Percentiles rank a stretch among this genome's conserved stretches.
Conservation (phyloP, 495 filamentous ascomycete genomes). For the Hypoxylon crocopeplum region DNA sequence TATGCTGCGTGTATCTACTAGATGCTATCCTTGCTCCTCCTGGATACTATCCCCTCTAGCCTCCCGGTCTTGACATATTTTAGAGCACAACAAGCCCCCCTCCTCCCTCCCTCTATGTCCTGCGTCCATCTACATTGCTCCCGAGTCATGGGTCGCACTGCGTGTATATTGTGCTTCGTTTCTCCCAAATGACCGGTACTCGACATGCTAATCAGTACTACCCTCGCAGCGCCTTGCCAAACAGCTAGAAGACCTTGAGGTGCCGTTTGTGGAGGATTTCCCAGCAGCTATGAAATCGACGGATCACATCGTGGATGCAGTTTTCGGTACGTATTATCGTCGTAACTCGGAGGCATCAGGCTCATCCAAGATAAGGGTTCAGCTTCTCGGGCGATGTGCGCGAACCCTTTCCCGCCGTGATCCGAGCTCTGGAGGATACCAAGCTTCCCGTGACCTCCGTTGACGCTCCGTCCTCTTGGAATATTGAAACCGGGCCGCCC, state of each 20-base stretch:
- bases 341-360: slow-evolving; percentile 5
- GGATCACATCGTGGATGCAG: slow-evolving; percentile 88
- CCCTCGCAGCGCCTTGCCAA: slow-evolving; percentile 72
- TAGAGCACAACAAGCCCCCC: background rate
- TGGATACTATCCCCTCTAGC: slow-evolving; percentile 6
- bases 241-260: slow-evolving; percentile 79
- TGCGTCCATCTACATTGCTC: background rate
- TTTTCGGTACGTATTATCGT: slow-evolving; percentile 71
- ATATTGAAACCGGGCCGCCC: slow-evolving; percentile 86
- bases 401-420: slow-evolving; percentile 84
- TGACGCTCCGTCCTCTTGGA: slow-evolving; percentile 92
- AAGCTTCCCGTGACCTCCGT: slow-evolving; percentile 81
- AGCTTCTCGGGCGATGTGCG: slow-evolving; percentile 91
- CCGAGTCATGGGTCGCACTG: background rate
- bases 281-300: slow-evolving; percentile 64
- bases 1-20: slow-evolving; percentile 47
- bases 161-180: slow-evolving; percentile 30
- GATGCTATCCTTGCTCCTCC: slow-evolving; percentile 3
- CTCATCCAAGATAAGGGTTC: slow-evolving; percentile 65
- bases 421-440: slow-evolving; percentile 75
- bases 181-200: background rate
- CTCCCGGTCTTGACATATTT: background rate
- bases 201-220: slow-evolving; percentile 14
- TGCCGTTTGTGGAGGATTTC: slow-evolving; percentile 90
- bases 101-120: background rate